Percentiles rank a stretch among this genome's conserved stretches.
Conservation (phyloP, 495 filamentous ascomycete genomes). For the Glutinoglossum americanum region DNA sequence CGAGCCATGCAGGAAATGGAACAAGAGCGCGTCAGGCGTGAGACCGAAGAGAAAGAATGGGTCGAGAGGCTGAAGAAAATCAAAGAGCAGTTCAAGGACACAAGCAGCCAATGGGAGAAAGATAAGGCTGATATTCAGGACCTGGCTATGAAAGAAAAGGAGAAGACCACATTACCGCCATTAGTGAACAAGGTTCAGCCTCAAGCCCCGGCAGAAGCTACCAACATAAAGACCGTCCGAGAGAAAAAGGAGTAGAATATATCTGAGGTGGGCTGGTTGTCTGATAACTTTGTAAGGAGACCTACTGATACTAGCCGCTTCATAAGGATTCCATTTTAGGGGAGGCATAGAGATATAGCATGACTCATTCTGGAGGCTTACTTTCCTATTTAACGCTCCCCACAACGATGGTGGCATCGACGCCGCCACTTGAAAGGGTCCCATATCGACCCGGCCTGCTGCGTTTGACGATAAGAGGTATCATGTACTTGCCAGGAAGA, state of each 20-base stretch:
- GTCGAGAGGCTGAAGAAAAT: conserved; percentile 42
- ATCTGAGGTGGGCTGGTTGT: not conserved
- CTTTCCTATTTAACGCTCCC: not conserved
- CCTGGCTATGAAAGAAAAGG: conserved; percentile 35
- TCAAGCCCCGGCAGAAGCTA: not conserved
- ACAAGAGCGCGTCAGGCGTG: conserved; percentile 45
- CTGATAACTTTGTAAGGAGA: no score
- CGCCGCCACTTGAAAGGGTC: not conserved
- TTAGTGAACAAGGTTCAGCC: not conserved
- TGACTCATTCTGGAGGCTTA: not conserved
- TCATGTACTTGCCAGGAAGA: not conserved
- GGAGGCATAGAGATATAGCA: not conserved
- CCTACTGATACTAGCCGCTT: not conserved
- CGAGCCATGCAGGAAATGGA: conserved; percentile 53
- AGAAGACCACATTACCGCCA: conserved; percentile 9
- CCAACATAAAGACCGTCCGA: not conserved
- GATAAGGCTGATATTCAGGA: conserved; percentile 60
- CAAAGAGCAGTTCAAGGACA: conserved; percentile 40
- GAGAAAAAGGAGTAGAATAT: not conserved
- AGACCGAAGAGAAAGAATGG: conserved; percentile 50
- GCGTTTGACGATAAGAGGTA: not conserved
- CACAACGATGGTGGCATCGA: not conserved
- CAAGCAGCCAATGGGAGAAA: conserved; percentile 41
- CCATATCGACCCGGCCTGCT: not conserved
- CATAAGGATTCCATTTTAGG: not conserved